Evolutionary conservation across 1,139 yeast species (phyloP), one percentile per base, ranked within the genome.

Genomic region (Yamadazyma blattariae): DNA sequence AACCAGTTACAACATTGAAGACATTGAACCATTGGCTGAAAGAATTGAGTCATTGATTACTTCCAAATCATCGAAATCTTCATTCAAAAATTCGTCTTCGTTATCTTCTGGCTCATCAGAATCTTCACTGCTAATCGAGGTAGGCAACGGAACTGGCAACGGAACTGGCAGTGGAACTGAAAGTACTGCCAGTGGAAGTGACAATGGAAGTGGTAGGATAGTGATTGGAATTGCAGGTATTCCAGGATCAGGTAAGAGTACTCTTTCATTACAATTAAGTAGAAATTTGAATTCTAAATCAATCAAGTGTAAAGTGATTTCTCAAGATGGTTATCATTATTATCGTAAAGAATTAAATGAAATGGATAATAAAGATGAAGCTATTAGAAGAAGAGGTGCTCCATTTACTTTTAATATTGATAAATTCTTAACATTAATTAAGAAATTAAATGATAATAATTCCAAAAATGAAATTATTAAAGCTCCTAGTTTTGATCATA

Each of bases 321-420:
- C 74, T 10, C 74, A 67, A 82, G 97, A 90, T 59, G 97, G 97
- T 9, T 90, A 74, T 53, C 97, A 90, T 55, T 65, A 79, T 22
- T 79, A 88, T 9, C 61, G 92, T 27, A 44, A 56, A 0, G 73
- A 76, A 34, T 61, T 90, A 22, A 66, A 61, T 18, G 44, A 58
- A 31, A 70, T 84, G 54, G 57, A 64, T 3, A 73, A 87, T 46
- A 68, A 86, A 0, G 65, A 53, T 6, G 67, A 61, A 26, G 92
- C 95, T 0, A 61, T 78, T 25, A 56, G 62, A 26, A 64, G 88
- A 44, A 71, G 97, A 34, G 97, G 97, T 0, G 84, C 96, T 0
- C 94, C 96, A 1, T 77, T 73, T 50, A 88, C 97, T 0, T 89
- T 89, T 59, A 89, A 90, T 54, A 73, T 86, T 5, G 50, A 55